A percentile compares a stretch with the other conserved stretches of the same genome.
Evolutionary conservation across 805 yeast species (phyloP).

Genomic region (Wickerhamiella sergipiensis): DNA sequence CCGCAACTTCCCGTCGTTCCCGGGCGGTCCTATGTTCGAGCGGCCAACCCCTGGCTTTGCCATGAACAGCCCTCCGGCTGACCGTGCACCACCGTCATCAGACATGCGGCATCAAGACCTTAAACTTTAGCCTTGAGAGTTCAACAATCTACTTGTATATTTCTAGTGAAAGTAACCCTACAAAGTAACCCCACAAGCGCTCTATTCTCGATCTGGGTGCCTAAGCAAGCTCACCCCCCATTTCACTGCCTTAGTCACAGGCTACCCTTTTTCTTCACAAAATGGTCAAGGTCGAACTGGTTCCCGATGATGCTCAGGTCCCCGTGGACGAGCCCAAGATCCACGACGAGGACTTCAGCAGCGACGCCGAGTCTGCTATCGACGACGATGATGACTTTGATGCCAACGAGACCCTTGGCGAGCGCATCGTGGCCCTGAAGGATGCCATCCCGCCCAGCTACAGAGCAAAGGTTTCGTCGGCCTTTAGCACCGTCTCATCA

Average conservation of each 20-base stretch:
- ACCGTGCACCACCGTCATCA: background rate
- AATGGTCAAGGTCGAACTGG: constrained; percentile 68
- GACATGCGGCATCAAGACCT: background rate
- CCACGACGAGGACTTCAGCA: constrained; percentile 30
- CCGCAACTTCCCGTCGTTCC: background rate
- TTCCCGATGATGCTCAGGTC: constrained; percentile 39
- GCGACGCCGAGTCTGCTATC: constrained; percentile 42
- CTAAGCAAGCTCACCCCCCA: background rate
- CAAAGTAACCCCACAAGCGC: too few species aligned
- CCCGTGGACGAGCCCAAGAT: constrained; percentile 29
- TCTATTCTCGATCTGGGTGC: too few species aligned
- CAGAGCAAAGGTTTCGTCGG: constrained; percentile 36
- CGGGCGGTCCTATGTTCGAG: background rate
- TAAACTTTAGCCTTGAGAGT: background rate
- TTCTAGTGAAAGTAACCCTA: too few species aligned
- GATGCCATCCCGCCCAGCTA: constrained; percentile 85
- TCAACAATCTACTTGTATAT: too few species aligned
- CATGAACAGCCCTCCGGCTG: background rate
- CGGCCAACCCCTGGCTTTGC: background rate
- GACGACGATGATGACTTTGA: constrained; percentile 50
- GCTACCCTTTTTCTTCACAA: constrained; percentile 9
- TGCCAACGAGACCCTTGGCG: constrained; percentile 70
- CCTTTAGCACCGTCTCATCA: constrained; percentile 24
- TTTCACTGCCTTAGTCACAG: background rate
- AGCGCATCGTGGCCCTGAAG: constrained; percentile 81